Base-by-base conservation (phyloP, 2,329 filamentous ascomycete species). In the Neopestalotiopsis clavispora region DNA sequence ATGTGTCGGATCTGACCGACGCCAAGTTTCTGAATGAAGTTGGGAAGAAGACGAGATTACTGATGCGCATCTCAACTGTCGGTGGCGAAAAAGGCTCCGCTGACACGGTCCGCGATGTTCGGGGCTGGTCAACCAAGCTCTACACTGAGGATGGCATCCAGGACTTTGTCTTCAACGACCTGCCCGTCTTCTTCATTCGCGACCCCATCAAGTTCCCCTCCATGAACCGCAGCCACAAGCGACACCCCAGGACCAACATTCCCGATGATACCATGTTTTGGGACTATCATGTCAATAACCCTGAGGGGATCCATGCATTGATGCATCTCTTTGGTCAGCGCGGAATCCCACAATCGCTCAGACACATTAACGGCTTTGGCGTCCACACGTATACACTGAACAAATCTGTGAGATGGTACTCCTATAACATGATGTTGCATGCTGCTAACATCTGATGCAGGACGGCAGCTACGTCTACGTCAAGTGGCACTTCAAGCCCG, bases 71-170 rank as follows among this genome's bases (percentile, higher is more conserved):
- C 79, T 92, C 90, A 1, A 93, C 91, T n/a, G 90, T 92, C 20
- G 90, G 89, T 79, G 89, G 90, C 70, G 90, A 92, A 77, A 89
- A 88, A 72, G 91, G 90, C n/a, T 92, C 89, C 14, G 83, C 90
- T 70, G 91, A 93, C 75, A 89, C 87, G 72, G 90, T 89, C 40
- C 88, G 92, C 69, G 92, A 94, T 72, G 91, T 91, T 10, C 84
- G 91, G 74, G 92, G 92, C 0, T 94, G 94, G 74, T 86, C 90
- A 1, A 84, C 92, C 71, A 94, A 94, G 80, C 91, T 94, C 80
- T 86, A 90, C 49, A 93, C 91, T 0, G 88, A 91, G 20, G 89
- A 93, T 73, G 91, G 91, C n/a, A 93, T 93, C 73, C 92, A 88
- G 86, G 91, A 93, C 75, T 84, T 90, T 78, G 91, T 93, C 7